Base-by-base conservation (phyloP, 768 basidiomycete genomes). In the Kwoniella bestiolae region DNA sequence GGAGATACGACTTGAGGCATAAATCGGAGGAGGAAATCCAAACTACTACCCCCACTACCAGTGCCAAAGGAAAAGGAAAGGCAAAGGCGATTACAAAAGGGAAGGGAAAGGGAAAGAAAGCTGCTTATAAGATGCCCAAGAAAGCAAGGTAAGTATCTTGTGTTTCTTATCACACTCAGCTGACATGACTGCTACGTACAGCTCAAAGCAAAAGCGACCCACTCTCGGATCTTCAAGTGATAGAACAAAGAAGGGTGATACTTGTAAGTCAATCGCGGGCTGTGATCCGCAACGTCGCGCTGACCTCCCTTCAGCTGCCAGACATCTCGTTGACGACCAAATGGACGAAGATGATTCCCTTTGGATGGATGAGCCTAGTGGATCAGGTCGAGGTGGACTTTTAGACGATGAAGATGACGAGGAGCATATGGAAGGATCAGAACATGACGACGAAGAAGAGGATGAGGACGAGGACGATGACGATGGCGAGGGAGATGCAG, bases 21-120 rank as follows among this genome's bases (percentile, higher is more conserved):
- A 68, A 64, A 31, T 56, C 49, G 5, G 57, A 63, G 23, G 61
- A 68, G 31, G 45, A 45, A 9, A 34, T 34, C 2, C 46, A 56
- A 45, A 14, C 25, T 82, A 83, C 66, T 88, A 88, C 81, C 87
- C 87, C 75, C 89, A 16, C 45, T 14, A 32, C 14, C 14, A 31
- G 29, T 21, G 35, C 56, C 6, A 75, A 69, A 52, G 67, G 63
- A 32, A 74, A 75, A 52, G 66, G 65, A 3, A 70, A 68, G 65
- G 61, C 60, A 12, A 68, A 53, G 51, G 66, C 53, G 5, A 34
- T 28, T 35, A 86, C 87, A 28, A 90, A 87, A 73, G 78, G 78
- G 61, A 55, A 55, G 26, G 60, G 4, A 31, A 55, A 55, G 29
- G 50, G 7, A 31, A 84, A 88, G 76, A 82, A 86, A 34, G 83